Evolutionary conservation across 2,329 filamentous ascomycete genomes (phyloP).

Genomic region (Verticillium isaacii): DNA sequence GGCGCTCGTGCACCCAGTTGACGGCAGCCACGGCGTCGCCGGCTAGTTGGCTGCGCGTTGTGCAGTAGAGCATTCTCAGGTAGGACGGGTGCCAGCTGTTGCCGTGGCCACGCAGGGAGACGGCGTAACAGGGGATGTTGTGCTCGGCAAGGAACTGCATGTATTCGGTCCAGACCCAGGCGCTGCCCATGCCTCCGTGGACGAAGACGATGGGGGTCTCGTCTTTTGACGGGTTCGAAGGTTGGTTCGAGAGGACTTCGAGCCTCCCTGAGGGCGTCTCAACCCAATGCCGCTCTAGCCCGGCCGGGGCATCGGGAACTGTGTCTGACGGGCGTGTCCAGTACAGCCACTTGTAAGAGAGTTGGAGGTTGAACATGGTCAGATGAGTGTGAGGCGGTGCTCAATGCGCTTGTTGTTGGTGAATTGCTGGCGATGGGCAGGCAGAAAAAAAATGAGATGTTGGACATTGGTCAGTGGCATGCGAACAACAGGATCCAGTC

Average conservation of each 20-base stretch:
- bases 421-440: background rate
- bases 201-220: constrained; percentile 41
- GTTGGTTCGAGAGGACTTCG: constrained; percentile 42
- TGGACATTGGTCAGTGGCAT: background rate
- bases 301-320: constrained; percentile 26
- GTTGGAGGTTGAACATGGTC: constrained; percentile 19
- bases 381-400: background rate
- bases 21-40: constrained; percentile 40
- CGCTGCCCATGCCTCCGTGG: constrained; percentile 50
- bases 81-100: constrained; percentile 46
- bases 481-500: background rate
- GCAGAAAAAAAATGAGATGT: background rate
- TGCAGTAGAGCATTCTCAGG: constrained; percentile 41
- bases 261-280: constrained; percentile 37
- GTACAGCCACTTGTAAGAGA: constrained; percentile 25
- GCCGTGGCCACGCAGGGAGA: constrained; percentile 49
- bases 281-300: constrained; percentile 38
- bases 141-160: constrained; percentile 40
- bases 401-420: background rate
- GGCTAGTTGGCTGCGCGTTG: constrained; percentile 33
- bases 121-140: constrained; percentile 44
- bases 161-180: constrained; percentile 47
- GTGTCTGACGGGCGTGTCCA: constrained; percentile 20
- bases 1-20: constrained; percentile 27
- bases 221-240: constrained; percentile 11